Evolutionary conservation across 2,329 filamentous ascomycete species (phyloP).

Genomic region (Pyricularia sp.): DNA sequence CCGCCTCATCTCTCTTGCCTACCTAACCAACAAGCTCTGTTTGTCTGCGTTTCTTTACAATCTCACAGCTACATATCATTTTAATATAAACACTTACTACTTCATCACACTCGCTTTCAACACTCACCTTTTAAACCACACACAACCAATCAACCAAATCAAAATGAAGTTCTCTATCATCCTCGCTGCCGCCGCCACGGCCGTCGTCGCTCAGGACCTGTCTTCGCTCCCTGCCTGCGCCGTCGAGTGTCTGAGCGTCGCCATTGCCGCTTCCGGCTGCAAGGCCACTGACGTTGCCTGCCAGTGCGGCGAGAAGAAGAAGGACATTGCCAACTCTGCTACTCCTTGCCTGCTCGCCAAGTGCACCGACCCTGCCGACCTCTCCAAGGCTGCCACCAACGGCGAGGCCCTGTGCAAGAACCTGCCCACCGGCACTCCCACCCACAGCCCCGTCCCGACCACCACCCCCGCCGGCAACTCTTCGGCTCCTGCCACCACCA

Average conservation of each 20-base stretch:
- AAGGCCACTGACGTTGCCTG: slow-evolving; percentile 34
- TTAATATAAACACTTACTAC: neutral
- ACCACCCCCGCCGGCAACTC: neutral
- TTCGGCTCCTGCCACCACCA: neutral
- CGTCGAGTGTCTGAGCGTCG: slow-evolving; percentile 35
- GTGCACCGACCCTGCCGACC: slow-evolving; percentile 17
- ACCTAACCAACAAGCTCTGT: neutral
- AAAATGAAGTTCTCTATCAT: slow-evolving; percentile 13
- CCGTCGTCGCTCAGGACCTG: slow-evolving; percentile 23
- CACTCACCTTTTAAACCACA: neutral
- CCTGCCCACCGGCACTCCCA: neutral
- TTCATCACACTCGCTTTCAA: neutral
- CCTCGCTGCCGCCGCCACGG: slow-evolving; percentile 15
- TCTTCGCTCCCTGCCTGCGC: slow-evolving; percentile 25
- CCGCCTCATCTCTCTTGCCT: neutral
- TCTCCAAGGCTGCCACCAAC: slow-evolving; percentile 19
- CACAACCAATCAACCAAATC: neutral
- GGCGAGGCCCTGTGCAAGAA: slow-evolving; percentile 20
- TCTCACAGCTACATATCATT: neutral
- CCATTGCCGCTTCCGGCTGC: slow-evolving; percentile 38
- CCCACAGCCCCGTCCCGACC: neutral
- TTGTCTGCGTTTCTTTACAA: neutral
- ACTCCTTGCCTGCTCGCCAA: slow-evolving; percentile 20
- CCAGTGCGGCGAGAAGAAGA: slow-evolving; percentile 34
- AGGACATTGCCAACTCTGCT: slow-evolving; percentile 18